phyloP scores from a whole-genome alignment of 2,329 filamentous ascomycete species.

The Cercospora sp. region DNA sequence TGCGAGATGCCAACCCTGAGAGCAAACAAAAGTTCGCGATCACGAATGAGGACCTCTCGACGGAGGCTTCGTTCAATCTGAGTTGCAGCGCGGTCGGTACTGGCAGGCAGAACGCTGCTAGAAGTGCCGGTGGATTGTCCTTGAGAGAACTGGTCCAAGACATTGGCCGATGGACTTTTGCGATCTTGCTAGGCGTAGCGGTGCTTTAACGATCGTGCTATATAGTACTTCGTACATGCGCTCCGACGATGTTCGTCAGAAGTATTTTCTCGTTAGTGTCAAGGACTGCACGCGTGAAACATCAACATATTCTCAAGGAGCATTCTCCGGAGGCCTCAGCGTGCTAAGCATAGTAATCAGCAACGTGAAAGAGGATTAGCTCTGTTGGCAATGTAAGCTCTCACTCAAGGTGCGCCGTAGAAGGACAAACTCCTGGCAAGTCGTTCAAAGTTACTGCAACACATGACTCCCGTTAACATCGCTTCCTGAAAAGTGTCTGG shows the following conservation, averaged over 20 bases:
- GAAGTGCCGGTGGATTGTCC: neutral
- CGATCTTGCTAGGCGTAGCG: neutral
- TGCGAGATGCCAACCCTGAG: conserved; percentile 14
- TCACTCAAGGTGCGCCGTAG: neutral
- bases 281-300: neutral
- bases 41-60: conserved; percentile 2
- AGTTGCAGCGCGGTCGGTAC: conserved; percentile 3
- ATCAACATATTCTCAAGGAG: neutral
- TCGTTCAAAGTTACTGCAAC: neutral
- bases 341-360: neutral
- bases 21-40: conserved; percentile 15
- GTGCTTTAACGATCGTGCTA: neutral
- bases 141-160: neutral
- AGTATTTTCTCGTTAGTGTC: neutral
- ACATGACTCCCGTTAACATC: neutral
- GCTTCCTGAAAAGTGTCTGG: neutral
- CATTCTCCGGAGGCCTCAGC: neutral
- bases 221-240: neutral
- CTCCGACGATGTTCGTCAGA: neutral
- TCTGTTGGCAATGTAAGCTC: neutral
- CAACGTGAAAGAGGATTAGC: neutral
- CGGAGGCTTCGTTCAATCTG: conserved; percentile 3
- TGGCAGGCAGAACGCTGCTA: neutral
- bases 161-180: neutral
- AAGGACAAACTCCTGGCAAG: neutral